Base-by-base conservation (phyloP, 2,329 filamentous ascomycete species). In the Eutypella sp. region DNA sequence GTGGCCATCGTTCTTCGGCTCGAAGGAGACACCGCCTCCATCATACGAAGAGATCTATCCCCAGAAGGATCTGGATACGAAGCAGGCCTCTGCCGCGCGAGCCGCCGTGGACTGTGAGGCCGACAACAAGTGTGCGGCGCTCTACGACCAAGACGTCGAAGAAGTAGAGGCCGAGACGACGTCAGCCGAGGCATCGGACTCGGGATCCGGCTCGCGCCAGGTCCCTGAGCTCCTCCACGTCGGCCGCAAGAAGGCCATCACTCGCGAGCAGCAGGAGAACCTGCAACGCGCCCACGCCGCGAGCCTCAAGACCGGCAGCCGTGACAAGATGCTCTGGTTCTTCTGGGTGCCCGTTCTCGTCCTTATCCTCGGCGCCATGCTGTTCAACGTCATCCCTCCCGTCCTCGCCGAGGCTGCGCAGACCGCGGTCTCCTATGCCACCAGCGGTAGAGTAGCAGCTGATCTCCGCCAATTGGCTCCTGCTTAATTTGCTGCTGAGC, bases 41-140 rank as follows among this genome's bases (percentile, higher is more conserved):
- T 79, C 88, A 0, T 93, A 93, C 53, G 83, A 90, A 44, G 88
- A 91, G 40, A 79, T 93, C 23, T 93, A 82, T 62, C 87, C 86
- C 2, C 68, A 70, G 34, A 65, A 71, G 44, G 70, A 74, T 38
- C 51, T 73, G 15, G 77, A 83, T 46, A 67, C 66, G 20, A 84
- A 85, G 63, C 74, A 78, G 55, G 68, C 74, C 16, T 77, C 78
- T n/a, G 79, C 77, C 1, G 71, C 73, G 8, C 71, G 72, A 44
- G 82, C 81, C 3, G 76, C 76, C 2, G 75, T 73, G 13, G 81
- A 85, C 23, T 73, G 72, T 2, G 73, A 78, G 46, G 78, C 79
- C 4, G 80, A 84, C 54, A 65, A 67, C 31, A 83, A 82, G 58
- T 84, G 77, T 50, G 64, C 74, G 3, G 54, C 68, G 5, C 55